Evolutionary conservation across 2,329 filamentous ascomycete genomes (phyloP).

Genomic region (Aspergillus novoparasiticus): DNA sequence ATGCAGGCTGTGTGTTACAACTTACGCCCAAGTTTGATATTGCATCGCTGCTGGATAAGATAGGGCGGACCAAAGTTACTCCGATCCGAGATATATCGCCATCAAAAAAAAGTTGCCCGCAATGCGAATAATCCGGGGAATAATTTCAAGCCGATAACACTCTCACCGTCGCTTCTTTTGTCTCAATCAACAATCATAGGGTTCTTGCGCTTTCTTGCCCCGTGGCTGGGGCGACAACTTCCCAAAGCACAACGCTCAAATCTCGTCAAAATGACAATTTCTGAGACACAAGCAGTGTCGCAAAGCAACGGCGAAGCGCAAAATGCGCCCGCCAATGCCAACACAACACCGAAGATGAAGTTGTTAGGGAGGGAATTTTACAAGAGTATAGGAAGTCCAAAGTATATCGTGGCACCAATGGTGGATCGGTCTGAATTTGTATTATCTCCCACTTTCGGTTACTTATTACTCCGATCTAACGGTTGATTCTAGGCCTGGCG

Average conservation of each 20-base stretch:
- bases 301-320: constrained; percentile 21
- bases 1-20: too few relatives aligned
- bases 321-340: constrained; percentile 21
- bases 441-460: constrained; percentile 39
- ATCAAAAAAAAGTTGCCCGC: constrained; percentile 25
- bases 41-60: constrained; percentile 28
- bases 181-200: constrained; percentile 33
- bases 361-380: constrained; percentile 88
- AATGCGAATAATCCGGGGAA: constrained; percentile 8
- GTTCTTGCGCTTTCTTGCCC: constrained; percentile 27
- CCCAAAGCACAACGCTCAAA: constrained; percentile 11
- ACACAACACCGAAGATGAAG: constrained; percentile 51
- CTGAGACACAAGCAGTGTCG: constrained; percentile 22
- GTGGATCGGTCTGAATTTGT: constrained; percentile 98
- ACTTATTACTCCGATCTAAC: constrained; percentile 13
- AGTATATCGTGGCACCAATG: constrained; percentile 91
- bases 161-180: not conserved
- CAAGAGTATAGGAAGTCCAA: constrained; percentile 89
- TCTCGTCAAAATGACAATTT: constrained; percentile 31
- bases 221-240: constrained; percentile 29
- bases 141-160: constrained; percentile 10
- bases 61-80: constrained; percentile 28
- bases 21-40: too few relatives aligned
- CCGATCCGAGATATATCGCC: constrained; percentile 26
- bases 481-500: constrained; percentile 76